phyloP scores from a whole-genome alignment of 176 grass and related monocot genomes.

The Triticum timopheevii region DNA sequence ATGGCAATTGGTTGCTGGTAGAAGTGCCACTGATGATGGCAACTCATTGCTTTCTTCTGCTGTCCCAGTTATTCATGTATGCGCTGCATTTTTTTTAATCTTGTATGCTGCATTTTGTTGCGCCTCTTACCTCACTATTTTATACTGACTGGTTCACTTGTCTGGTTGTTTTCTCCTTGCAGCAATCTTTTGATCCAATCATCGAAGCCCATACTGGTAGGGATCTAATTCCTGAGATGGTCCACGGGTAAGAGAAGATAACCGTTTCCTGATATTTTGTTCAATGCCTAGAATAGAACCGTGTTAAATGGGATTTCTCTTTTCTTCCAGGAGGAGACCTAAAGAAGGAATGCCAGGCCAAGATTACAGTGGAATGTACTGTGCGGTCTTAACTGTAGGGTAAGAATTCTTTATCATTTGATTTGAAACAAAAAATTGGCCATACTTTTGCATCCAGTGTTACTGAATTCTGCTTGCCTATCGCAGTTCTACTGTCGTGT shows the following conservation, averaged over 20 bases:
- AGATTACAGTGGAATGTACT: slow-evolving; percentile 97
- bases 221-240: slow-evolving; percentile 92
- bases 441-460: neutral
- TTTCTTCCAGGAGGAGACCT: slow-evolving; percentile 52
- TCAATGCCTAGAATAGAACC: neutral
- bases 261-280: neutral
- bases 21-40: slow-evolving; percentile 58
- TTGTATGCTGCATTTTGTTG: slow-evolving; percentile 5
- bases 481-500: slow-evolving; percentile 73
- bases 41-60: slow-evolving; percentile 63
- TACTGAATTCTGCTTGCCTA: slow-evolving; percentile 13
- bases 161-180: slow-evolving; percentile 22
- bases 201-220: slow-evolving; percentile 54
- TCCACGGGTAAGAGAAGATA: slow-evolving; percentile 75
- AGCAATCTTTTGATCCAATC: slow-evolving; percentile 98
- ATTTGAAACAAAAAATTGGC: slow-evolving; percentile 10
- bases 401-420: slow-evolving; percentile 29
- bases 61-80: slow-evolving; percentile 92
- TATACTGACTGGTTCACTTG: neutral
- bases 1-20: slow-evolving; percentile 83
- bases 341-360: slow-evolving; percentile 67
- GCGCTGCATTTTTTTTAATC: slow-evolving; percentile 13
- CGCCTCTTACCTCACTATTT: neutral
- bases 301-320: slow-evolving; percentile 16
- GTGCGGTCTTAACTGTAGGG: slow-evolving; percentile 76